Evolutionary conservation across 176 grass and related monocot species (phyloP).

Genomic region (Phoenix roebelenii): DNA sequence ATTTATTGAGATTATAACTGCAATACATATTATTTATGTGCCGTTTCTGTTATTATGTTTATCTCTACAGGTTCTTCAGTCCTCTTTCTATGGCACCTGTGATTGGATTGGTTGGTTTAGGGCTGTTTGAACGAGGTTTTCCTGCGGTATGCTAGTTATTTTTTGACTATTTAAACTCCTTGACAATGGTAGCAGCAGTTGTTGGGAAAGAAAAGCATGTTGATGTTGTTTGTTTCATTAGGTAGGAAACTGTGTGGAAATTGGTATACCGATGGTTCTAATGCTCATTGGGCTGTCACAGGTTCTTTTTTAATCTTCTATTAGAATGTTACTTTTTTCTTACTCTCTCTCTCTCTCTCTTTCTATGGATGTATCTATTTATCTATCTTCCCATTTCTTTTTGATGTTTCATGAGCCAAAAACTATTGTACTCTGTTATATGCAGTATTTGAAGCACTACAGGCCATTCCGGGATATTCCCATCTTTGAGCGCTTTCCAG

Average conservation of each 20-base stretch:
- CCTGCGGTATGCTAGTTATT: constrained; percentile 30
- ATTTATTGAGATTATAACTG: background rate
- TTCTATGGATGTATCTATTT: too few relatives aligned
- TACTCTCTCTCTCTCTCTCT: background rate
- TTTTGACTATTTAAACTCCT: background rate
- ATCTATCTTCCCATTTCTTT: too few relatives aligned
- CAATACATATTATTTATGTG: constrained; percentile 4
- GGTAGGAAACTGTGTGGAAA: constrained; percentile 51
- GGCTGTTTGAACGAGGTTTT: constrained; percentile 50
- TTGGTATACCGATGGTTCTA: constrained; percentile 46
- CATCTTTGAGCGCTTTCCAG: constrained; percentile 41
- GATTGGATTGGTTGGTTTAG: constrained; percentile 45
- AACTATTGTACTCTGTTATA: constrained; percentile 5
- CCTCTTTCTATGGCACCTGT: constrained; percentile 42
- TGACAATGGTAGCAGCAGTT: background rate
- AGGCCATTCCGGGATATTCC: constrained; percentile 40
- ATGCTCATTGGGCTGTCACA: constrained; percentile 43
- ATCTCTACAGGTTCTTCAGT: constrained; percentile 42
- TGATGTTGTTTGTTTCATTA: constrained; percentile 1
- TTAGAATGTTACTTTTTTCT: constrained; percentile 8
- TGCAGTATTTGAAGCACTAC: constrained; percentile 51
- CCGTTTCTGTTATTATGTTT: background rate
- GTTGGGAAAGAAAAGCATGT: background rate
- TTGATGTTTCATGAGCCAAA: background rate
- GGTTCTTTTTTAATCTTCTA: constrained; percentile 15